Conservation (phyloP, 2,329 filamentous ascomycete genomes). For the Zasmidium cellare region DNA sequence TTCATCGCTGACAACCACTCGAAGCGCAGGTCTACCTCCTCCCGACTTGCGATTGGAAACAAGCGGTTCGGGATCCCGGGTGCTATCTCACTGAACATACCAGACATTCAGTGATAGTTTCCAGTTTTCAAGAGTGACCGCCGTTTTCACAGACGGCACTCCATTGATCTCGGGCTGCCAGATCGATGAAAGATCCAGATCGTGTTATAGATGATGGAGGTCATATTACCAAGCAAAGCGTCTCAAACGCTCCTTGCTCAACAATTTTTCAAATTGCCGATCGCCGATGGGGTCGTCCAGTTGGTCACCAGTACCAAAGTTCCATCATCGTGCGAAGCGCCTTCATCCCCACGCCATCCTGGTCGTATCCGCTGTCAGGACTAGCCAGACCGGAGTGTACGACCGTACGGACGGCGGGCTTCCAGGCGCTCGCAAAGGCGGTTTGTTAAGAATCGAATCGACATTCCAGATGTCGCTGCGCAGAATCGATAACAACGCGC, state of each 20-base stretch:
- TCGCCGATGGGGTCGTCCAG: constrained; percentile 17
- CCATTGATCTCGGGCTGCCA: constrained; percentile 13
- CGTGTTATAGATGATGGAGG: constrained; percentile 13
- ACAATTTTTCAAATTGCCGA: constrained; percentile 17
- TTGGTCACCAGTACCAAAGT: constrained; percentile 18
- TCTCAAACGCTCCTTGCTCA: constrained; percentile 21
- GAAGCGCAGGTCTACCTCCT: constrained; percentile 36
- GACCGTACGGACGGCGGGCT: constrained; percentile 19
- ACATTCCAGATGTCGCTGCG: constrained; percentile 17
- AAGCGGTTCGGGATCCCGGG: constrained; percentile 24
- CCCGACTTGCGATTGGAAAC: constrained; percentile 36
- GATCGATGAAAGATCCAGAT: constrained; percentile 4
- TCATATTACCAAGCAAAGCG: constrained; percentile 26
- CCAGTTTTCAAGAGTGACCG: not conserved
- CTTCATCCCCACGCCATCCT: constrained; percentile 22
- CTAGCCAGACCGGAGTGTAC: constrained; percentile 24
- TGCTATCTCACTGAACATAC: constrained; percentile 13
- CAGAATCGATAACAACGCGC: not conserved
- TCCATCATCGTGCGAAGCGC: constrained; percentile 17
- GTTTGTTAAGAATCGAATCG: constrained; percentile 14
- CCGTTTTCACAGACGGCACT: constrained; percentile 7
- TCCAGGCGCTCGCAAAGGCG: constrained; percentile 19
- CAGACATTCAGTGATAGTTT: constrained; percentile 13
- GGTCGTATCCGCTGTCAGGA: constrained; percentile 23
- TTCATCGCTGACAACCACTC: constrained; percentile 22